A percentile compares a stretch with the other conserved stretches of the same genome.
These are phyloP conservation scores for Cladosporium sp. DNA, from an alignment of 2,329 filamentous ascomycete genomes.

Conservation along the genomic window DNA sequence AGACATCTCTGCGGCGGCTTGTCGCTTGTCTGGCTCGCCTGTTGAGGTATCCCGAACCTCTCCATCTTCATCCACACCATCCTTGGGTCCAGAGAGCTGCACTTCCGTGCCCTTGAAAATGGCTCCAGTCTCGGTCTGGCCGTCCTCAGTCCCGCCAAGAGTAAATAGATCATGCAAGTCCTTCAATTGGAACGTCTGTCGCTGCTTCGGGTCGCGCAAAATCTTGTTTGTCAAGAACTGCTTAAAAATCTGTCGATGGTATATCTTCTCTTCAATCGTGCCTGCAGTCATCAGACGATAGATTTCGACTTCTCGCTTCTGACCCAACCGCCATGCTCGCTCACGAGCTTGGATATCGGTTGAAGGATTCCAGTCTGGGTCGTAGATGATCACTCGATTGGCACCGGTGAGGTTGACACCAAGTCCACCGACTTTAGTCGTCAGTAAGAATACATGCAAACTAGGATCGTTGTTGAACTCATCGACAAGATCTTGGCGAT, in stretches of 20 bases:
- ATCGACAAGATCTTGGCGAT: conserved; percentile 85
- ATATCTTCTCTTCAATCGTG: conserved; percentile 99
- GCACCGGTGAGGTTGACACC: conserved; percentile 94
- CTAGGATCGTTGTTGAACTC: conserved; percentile 79
- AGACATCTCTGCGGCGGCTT: conserved; percentile 14
- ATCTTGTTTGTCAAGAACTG: conserved; percentile 97
- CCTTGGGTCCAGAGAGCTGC: conserved; percentile 43
- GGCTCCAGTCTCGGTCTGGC: conserved; percentile 75
- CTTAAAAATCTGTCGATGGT: conserved; percentile 97
- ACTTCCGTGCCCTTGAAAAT: conserved; percentile 87
- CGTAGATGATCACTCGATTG: conserved; percentile 94
- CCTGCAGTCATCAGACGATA: conserved; percentile 97
- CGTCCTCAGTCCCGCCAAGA: conserved; percentile 61
- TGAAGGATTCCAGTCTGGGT: conserved; percentile 98
- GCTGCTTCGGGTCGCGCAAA: conserved; percentile 86
- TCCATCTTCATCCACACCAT: conserved; percentile 22
- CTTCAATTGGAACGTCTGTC: conserved; percentile 82
- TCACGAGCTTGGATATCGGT: conserved; percentile 94
- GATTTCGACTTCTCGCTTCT: conserved; percentile 91
- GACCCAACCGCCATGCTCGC: conserved; percentile 89
- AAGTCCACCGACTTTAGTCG: conserved; percentile 90
- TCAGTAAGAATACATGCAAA: conserved; percentile 85
- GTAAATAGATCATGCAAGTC: conserved; percentile 92
- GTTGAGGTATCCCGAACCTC: conserved; percentile 26
- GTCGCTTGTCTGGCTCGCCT: conserved; percentile 23